Base-by-base conservation (phyloP, 169 alveolate species). In the Eimeria zaria region DNA sequence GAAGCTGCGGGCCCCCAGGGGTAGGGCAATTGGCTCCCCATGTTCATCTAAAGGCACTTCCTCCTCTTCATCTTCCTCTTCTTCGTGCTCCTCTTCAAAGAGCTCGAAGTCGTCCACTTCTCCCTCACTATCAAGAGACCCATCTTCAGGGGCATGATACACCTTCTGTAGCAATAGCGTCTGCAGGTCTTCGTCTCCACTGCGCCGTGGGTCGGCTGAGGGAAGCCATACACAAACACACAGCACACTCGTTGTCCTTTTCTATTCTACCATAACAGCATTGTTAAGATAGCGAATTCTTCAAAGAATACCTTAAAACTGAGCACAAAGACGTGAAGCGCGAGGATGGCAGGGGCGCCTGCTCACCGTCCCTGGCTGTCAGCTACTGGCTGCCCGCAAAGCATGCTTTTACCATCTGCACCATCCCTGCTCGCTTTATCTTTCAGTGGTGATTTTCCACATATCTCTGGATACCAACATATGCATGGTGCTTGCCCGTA, bases 101-200 rank as follows among this genome's bases (percentile, higher is more conserved):
- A 51, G n/a, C 46, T 91, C 96, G n/a, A 73, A 83, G 48, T 91
- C 96, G 5, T 78, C 91, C 3, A 27, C 24, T n/a, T 76, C 87
- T 8, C 85, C 95, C 55, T 73, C 96, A 27, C 51, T 20, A 24
- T 90, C 90, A 16, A 24, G 36, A 67, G 81, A 14, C 18, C 91
- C 96, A 2, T 91, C 96, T 69, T 91, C 96, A 27, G 91, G 96
- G 33, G 83, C 81, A 44, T 91, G 96, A 18, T 73, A 91, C 33
- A 91, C 96, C 64, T 91, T 91, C 62, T 91, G 96, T 30, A 91
- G 58, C 64, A 84, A 55, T 20, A 91, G 91, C 46, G 51, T 30
- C 22, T 51, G 85, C 51, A 91, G 85, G 46, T 91, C 71, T 48
- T 74, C 84, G 27, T 73, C 69, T 33, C 62, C 91, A 22, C 81